phyloP scores from a whole-genome alignment of 2,329 filamentous ascomycete genomes.

The Aspergillus hortae region DNA sequence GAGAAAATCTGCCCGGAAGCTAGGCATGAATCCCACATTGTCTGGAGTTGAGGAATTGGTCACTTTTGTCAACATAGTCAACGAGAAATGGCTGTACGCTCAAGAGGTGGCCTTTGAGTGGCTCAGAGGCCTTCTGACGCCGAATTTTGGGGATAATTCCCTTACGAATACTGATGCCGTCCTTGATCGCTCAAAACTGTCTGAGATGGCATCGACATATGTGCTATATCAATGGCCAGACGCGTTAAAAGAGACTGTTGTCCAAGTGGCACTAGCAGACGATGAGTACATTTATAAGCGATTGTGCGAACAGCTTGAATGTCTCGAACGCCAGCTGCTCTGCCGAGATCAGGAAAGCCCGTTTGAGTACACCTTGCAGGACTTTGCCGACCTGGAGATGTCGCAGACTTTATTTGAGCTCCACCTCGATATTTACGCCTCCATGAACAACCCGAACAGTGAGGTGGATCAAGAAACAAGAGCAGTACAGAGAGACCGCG shows the following conservation, averaged over 20 bases:
- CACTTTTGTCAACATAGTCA: constrained; percentile 44
- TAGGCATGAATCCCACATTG: constrained; percentile 37
- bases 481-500: constrained; percentile 53
- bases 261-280: constrained; percentile 51
- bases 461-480: constrained; percentile 52
- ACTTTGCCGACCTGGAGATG: constrained; percentile 48
- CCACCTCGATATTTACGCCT: constrained; percentile 62
- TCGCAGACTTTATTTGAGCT: constrained; percentile 62
- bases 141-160: constrained; percentile 25
- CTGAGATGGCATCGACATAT: constrained; percentile 46
- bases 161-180: constrained; percentile 1
- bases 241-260: constrained; percentile 52
- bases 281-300: constrained; percentile 52
- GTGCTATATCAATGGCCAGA: constrained; percentile 53
- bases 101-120: constrained; percentile 54
- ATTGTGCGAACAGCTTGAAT: constrained; percentile 32
- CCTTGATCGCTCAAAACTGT: constrained; percentile 11
- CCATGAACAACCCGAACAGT: constrained; percentile 60
- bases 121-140: constrained; percentile 50
- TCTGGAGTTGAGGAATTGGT: constrained; percentile 35
- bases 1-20: constrained; percentile 42
- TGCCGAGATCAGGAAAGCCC: constrained; percentile 9
- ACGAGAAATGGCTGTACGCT: constrained; percentile 44
- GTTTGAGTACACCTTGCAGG: constrained; percentile 26
- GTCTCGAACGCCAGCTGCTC: constrained; percentile 28